phyloP scores from a whole-genome alignment of 2,329 filamentous ascomycete genomes.

The Drechslerella dactyloides region DNA sequence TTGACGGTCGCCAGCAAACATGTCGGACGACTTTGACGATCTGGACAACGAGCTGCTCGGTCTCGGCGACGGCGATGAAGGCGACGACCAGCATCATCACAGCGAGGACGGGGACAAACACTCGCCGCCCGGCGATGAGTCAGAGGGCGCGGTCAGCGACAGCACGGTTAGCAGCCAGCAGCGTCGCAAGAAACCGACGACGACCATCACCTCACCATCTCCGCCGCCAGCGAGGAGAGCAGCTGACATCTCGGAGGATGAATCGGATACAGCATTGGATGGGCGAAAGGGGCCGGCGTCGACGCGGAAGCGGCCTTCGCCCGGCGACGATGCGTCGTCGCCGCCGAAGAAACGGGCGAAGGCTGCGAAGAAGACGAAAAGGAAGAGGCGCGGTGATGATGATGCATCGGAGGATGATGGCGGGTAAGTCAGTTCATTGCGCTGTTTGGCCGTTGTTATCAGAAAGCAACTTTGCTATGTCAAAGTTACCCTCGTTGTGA shows the following conservation, averaged over 20 bases:
- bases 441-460: background rate
- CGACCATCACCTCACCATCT: slow-evolving; percentile 26
- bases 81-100: slow-evolving; percentile 28
- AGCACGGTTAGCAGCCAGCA: slow-evolving; percentile 37
- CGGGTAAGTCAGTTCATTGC: slow-evolving; percentile 22
- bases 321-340: slow-evolving; percentile 36
- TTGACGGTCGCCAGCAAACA: background rate
- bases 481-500: background rate
- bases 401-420: slow-evolving; percentile 20
- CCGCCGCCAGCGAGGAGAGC: slow-evolving; percentile 23
- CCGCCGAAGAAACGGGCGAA: slow-evolving; percentile 50
- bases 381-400: slow-evolving; percentile 19
- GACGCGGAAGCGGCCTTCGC: slow-evolving; percentile 40
- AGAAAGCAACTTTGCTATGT: background rate
- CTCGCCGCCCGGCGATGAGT: slow-evolving; percentile 37
- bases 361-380: slow-evolving; percentile 26
- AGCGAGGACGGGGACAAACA: slow-evolving; percentile 16
- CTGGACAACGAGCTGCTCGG: slow-evolving; percentile 48
- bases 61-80: slow-evolving; percentile 41
- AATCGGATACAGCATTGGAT: slow-evolving; percentile 15
- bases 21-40: slow-evolving; percentile 49
- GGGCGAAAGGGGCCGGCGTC: slow-evolving; percentile 19
- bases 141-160: slow-evolving; percentile 44
- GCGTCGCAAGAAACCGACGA: slow-evolving; percentile 18
- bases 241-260: slow-evolving; percentile 13